Evolutionary conservation across 2,329 filamentous ascomycete species (phyloP).

Genomic region (Clonostachys sp.): DNA sequence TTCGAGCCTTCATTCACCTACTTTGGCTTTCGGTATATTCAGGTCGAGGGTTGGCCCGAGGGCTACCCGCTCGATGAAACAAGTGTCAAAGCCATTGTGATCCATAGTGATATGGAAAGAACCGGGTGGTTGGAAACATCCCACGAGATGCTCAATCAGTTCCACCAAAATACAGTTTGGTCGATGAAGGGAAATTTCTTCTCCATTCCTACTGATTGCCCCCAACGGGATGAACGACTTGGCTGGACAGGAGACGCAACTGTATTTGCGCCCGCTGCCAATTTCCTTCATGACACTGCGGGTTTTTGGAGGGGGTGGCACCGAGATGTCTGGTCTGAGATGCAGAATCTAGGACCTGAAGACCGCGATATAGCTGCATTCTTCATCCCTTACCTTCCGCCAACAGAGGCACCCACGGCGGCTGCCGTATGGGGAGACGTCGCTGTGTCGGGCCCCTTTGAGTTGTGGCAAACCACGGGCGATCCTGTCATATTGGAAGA

Average conservation of each 20-base stretch:
- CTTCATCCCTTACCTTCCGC: slow-evolving; percentile 18
- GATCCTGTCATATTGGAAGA: slow-evolving; percentile 26
- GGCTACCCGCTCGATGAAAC: slow-evolving; percentile 10
- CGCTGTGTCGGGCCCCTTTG: slow-evolving; percentile 28
- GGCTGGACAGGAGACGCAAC: slow-evolving; percentile 49
- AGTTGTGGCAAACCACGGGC: slow-evolving; percentile 28
- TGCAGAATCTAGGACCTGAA: slow-evolving; percentile 8
- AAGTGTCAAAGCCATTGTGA: slow-evolving; percentile 19
- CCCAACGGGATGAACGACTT: slow-evolving; percentile 48
- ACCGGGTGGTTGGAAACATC: slow-evolving; percentile 48
- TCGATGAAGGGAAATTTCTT: slow-evolving; percentile 56
- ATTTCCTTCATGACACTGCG: slow-evolving; percentile 46
- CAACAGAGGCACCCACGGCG: slow-evolving; percentile 6
- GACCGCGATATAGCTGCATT: slow-evolving; percentile 12
- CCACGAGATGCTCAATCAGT: slow-evolving; percentile 41
- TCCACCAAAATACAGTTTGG: slow-evolving; percentile 52
- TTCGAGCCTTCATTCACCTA: slow-evolving; percentile 48
- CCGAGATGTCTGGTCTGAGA: slow-evolving; percentile 33
- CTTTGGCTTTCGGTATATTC: slow-evolving; percentile 46
- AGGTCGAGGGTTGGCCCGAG: slow-evolving; percentile 37
- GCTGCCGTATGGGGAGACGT: slow-evolving; percentile 6
- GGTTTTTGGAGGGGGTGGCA: slow-evolving; percentile 47
- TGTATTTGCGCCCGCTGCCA: slow-evolving; percentile 43
- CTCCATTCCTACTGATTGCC: slow-evolving; percentile 52
- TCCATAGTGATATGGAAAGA: slow-evolving; percentile 47